phyloP scores from a whole-genome alignment of 495 filamentous ascomycete species.

The Aspergillus heteromorphus region DNA sequence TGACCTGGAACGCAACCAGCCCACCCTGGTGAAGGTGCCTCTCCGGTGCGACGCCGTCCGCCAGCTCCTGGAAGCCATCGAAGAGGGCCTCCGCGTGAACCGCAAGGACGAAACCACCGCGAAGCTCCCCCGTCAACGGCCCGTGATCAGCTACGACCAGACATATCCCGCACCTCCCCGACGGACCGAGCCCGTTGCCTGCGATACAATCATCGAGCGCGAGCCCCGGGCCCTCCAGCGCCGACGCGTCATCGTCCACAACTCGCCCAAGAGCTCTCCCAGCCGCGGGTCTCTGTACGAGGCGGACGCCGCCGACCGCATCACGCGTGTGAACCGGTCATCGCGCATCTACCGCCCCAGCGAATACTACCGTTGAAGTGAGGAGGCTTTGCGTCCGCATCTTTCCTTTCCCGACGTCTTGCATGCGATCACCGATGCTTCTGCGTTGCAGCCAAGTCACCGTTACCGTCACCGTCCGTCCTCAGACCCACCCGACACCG shows the following conservation, averaged over 20 bases:
- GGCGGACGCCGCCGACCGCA: conserved; percentile 31
- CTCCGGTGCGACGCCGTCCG: conserved; percentile 32
- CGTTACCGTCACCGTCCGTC: neutral
- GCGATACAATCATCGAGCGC: conserved; percentile 36
- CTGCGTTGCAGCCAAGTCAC: neutral
- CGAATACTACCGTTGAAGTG: conserved; percentile 34
- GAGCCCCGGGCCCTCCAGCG: conserved; percentile 24
- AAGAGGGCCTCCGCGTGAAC: conserved; percentile 39
- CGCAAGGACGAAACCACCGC: conserved; percentile 17
- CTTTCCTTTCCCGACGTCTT: neutral
- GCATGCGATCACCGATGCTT: neutral
- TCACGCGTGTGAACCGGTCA: conserved; percentile 30
- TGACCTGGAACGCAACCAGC: conserved; percentile 39
- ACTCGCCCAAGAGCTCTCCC: conserved; percentile 29
- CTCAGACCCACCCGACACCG: neutral
- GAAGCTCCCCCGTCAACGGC: conserved; percentile 6
- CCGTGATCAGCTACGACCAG: conserved; percentile 38
- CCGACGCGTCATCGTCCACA: conserved; percentile 35
- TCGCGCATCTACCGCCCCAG: conserved; percentile 25
- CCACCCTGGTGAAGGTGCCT: conserved; percentile 46
- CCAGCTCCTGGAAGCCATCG: conserved; percentile 43
- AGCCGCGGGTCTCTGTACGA: conserved; percentile 42
- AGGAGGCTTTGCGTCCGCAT: neutral
- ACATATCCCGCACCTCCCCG: conserved; percentile 34
- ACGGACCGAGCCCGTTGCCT: conserved; percentile 12